These are phyloP conservation scores for Diaporthe amygdali DNA, from an alignment of 2,329 filamentous ascomycete species.

Conservation along the genomic window DNA sequence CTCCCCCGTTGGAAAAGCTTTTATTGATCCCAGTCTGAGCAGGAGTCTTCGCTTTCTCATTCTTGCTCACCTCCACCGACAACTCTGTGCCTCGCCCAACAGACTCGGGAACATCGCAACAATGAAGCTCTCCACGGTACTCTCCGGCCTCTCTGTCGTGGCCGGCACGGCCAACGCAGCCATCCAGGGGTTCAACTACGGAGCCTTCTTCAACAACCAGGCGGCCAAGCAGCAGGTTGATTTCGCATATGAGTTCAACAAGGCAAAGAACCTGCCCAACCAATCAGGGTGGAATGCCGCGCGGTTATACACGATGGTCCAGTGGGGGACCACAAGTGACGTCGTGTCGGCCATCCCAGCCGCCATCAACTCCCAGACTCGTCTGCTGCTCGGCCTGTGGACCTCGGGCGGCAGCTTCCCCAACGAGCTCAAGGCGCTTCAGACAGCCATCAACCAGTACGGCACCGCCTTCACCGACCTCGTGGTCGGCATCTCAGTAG, in stretches of 20 bases:
- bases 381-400: constrained; percentile 84
- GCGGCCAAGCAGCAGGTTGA: constrained; percentile 64
- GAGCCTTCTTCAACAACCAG: constrained; percentile 64
- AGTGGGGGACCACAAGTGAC: constrained; percentile 68
- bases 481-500: constrained; percentile 83
- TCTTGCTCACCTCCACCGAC: neutral
- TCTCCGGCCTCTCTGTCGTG: neutral
- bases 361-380: constrained; percentile 79
- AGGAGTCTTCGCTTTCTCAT: neutral
- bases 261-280: constrained; percentile 66
- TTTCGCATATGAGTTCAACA: constrained; percentile 73
- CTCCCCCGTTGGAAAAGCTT: neutral
- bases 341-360: constrained; percentile 70
- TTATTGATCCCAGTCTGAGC: neutral
- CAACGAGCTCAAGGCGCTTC: constrained; percentile 77
- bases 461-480: constrained; percentile 69
- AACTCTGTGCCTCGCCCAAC: neutral
- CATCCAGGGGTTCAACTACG: constrained; percentile 76
- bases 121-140: constrained; percentile 3
- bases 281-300: constrained; percentile 71
- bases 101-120: neutral
- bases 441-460: constrained; percentile 71
- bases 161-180: constrained; percentile 33
- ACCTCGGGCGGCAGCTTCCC: constrained; percentile 66
- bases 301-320: constrained; percentile 76